These are phyloP conservation scores for Metschnikowia proteae DNA, from an alignment of 805 yeast species.

Conservation along the genomic window DNA sequence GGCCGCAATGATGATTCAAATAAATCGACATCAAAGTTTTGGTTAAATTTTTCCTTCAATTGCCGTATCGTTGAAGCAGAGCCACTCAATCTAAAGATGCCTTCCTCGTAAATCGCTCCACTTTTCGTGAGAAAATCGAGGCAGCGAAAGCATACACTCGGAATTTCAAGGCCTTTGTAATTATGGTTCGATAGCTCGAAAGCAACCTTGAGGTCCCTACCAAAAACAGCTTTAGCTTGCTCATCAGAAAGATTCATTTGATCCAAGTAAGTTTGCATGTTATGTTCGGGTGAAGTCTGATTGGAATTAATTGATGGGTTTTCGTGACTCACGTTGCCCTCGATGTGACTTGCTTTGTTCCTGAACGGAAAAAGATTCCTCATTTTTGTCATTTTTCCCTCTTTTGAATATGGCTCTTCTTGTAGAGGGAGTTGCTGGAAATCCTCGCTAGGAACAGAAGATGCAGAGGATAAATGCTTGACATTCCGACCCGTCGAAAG, in stretches of 20 bases:
- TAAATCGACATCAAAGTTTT: conserved; percentile 64
- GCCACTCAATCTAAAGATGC: conserved; percentile 87
- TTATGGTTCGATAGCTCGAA: conserved; percentile 48
- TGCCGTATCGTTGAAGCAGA: conserved; percentile 71
- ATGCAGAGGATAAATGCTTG: conserved; percentile 2
- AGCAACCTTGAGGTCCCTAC: conserved; percentile 55
- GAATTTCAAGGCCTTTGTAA: conserved; percentile 48
- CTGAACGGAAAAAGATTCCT: conserved; percentile 60
- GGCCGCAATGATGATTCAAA: conserved; percentile 42
- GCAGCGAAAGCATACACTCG: conserved; percentile 76
- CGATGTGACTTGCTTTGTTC: conserved; percentile 1
- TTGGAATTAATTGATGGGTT: background rate
- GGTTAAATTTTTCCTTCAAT: conserved; percentile 67
- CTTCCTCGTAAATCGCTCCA: conserved; percentile 81
- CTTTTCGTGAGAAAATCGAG: conserved; percentile 59
- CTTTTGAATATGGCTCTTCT: conserved; percentile 23
- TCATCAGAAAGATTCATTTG: conserved; percentile 34
- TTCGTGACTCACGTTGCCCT: background rate
- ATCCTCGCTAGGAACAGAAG: conserved; percentile 8
- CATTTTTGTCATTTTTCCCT: conserved; percentile 47
- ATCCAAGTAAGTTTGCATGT: conserved; percentile 28
- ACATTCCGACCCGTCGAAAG: conserved; percentile 1
- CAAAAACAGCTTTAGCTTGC: conserved; percentile 51
- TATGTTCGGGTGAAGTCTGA: conserved; percentile 1
- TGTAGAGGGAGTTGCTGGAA: conserved; percentile 4